Percentiles rank a stretch among this genome's conserved stretches.
These are phyloP conservation scores for Pythium insidiosum DNA, from an alignment of 352 stramenopile species.

Conservation along the genomic window DNA sequence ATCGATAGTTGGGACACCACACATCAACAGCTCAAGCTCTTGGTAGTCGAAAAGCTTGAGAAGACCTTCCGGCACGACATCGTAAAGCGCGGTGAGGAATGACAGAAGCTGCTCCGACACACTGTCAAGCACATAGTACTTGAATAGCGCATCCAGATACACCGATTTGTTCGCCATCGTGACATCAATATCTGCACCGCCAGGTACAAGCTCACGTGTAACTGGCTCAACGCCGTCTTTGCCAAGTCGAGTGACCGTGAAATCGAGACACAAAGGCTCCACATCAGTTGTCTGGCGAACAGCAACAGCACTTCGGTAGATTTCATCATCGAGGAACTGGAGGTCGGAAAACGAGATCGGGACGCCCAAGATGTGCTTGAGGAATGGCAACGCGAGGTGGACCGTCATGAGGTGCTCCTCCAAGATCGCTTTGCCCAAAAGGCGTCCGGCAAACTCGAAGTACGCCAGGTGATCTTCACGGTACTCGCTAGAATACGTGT, in stretches of 20 bases:
- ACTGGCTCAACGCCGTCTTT: slow-evolving; percentile 26
- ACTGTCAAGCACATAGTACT: slow-evolving; percentile 93
- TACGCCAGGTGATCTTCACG: slow-evolving; percentile 62
- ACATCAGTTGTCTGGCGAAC: slow-evolving; percentile 71
- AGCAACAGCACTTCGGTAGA: slow-evolving; percentile 63
- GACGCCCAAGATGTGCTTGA: slow-evolving; percentile 85
- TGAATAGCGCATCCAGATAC: slow-evolving; percentile 92
- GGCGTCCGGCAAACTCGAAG: slow-evolving; percentile 65
- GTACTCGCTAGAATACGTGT: slow-evolving; percentile 53
- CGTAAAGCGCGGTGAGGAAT: slow-evolving; percentile 90
- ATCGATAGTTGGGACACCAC: slow-evolving; percentile 81
- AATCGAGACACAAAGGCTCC: slow-evolving; percentile 69
- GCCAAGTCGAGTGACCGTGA: slow-evolving; percentile 64
- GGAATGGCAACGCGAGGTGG: slow-evolving; percentile 71
- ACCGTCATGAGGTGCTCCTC: slow-evolving; percentile 77
- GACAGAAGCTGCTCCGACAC: slow-evolving; percentile 88
- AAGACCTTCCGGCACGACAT: slow-evolving; percentile 94
- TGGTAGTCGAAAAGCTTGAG: slow-evolving; percentile 98
- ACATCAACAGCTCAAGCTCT: slow-evolving; percentile 97
- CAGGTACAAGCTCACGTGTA: slow-evolving; percentile 87
- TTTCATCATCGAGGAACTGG: slow-evolving; percentile 83
- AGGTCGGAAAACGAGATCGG: slow-evolving; percentile 87
- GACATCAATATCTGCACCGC: slow-evolving; percentile 87
- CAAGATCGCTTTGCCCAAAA: slow-evolving; percentile 85
- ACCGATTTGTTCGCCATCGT: slow-evolving; percentile 93